Evolutionary conservation across 208 protist species (phyloP), one percentile per base, ranked within the genome.

Genomic region (Phytomonas serpens): DNA sequence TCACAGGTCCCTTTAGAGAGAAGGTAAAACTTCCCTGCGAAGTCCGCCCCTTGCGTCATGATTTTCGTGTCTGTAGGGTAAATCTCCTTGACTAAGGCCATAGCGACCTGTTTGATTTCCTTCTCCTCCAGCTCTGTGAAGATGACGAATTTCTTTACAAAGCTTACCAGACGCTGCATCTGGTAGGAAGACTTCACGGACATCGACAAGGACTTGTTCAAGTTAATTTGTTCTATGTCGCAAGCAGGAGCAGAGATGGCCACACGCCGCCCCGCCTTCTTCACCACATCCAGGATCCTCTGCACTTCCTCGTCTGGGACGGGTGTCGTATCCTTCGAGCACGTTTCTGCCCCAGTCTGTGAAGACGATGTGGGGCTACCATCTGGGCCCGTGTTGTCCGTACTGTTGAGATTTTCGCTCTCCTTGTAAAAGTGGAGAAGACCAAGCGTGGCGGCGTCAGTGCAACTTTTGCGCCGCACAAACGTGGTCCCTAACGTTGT

Each of bases 1-100:
- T 94, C 89, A 71, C 91, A 95, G 7, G 80, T 88, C 61, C 93
- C 93, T 57, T 93, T 77, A 13, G 77, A 73, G 67, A 97, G 75
- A 34, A 95, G 74, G 73, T 87, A 96, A 29, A 97, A 77, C 69
- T 85, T 87, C 63, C 89, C 82, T 3, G 79, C 76, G 3, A 86
- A 83, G 38, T 83, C 72, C 36, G 79, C 64, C 19, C 84, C 93
- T 67, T 97, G 88, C 71, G 86, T 82, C 32, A 95, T 71, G 23
- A 97, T 85, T 14, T 79, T 80, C 27, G 79, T 78, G 23, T 89
- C 90, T 13, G 85, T 84, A 9, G 80, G 64, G 66, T 88, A 84
- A 29, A 74, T 74, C 70, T 93, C 87, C 63, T 81, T 81, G 42
- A 78, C 67, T 77, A 97, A 81, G 3, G 85, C 82, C 51, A 66